Evolutionary conservation across 164 flowering plant genomes (phyloP).

Genomic region (Vitis riparia): DNA sequence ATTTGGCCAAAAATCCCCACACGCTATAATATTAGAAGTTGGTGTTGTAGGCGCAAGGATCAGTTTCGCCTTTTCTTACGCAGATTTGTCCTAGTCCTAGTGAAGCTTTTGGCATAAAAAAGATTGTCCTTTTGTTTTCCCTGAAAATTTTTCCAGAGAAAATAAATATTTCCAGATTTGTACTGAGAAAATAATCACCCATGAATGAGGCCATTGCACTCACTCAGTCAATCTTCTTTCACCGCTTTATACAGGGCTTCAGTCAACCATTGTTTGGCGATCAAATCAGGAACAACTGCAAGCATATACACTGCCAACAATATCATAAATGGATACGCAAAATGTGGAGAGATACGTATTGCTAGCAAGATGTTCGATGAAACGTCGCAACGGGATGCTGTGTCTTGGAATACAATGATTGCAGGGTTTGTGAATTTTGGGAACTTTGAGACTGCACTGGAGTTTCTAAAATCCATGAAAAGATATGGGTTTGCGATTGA

Average conservation of each 20-base stretch:
- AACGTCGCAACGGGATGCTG: slow-evolving; percentile 68
- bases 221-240: slow-evolving; percentile 11
- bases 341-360: slow-evolving; percentile 31
- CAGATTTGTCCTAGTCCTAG: too few relatives aligned
- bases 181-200: slow-evolving; percentile 7
- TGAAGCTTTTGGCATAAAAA: too few relatives aligned
- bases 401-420: slow-evolving; percentile 83
- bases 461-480: slow-evolving; percentile 44
- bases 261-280: slow-evolving; percentile 37
- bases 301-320: slow-evolving; percentile 56
- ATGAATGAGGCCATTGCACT: slow-evolving; percentile 33
- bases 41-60: too few relatives aligned
- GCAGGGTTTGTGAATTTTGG: slow-evolving; percentile 55
- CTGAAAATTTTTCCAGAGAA: too few relatives aligned
- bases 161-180: too few relatives aligned
- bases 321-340: slow-evolving; percentile 43
- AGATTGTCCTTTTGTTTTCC: too few relatives aligned
- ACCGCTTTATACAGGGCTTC: slow-evolving; percentile 21
- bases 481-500: slow-evolving; percentile 44
- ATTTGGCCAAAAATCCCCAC: too few relatives aligned
- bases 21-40: too few relatives aligned
- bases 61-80: too few relatives aligned
- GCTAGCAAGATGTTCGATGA: slow-evolving; percentile 70
- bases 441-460: slow-evolving; percentile 35
- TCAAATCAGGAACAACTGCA: slow-evolving; percentile 41